A percentile compares a stretch with the other conserved stretches of the same genome.
These are phyloP conservation scores for Botrytis paeoniae DNA, from an alignment of 2,329 filamentous ascomycete species.

Conservation along the genomic window DNA sequence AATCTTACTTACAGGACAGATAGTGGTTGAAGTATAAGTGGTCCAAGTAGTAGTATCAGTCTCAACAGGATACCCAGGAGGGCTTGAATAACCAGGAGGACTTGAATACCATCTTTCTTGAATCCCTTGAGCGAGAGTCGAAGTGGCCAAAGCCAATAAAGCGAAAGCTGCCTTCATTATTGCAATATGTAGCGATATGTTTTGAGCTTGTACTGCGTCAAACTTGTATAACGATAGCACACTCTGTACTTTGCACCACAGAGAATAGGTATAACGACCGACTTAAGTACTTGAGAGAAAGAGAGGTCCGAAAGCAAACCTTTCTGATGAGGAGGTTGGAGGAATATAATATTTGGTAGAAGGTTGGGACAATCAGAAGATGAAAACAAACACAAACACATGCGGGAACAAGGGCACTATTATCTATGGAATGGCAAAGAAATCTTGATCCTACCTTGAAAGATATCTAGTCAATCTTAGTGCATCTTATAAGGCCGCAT, in stretches of 20 bases:
- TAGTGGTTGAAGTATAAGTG: constrained; percentile 18
- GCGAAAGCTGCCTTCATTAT: constrained; percentile 16
- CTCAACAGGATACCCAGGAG: constrained; percentile 2
- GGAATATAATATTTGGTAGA: background rate
- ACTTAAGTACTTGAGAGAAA: constrained; percentile 9
- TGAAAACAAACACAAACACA: constrained; percentile 16
- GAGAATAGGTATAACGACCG: constrained; percentile 15
- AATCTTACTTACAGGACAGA: constrained; percentile 12
- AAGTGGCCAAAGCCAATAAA: constrained; percentile 20
- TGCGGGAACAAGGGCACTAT: constrained; percentile 10
- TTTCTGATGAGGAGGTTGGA: constrained; percentile 11
- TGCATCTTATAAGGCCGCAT: constrained; percentile 11
- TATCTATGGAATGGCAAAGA: constrained; percentile 8
- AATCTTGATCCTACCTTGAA: background rate
- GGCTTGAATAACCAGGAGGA: constrained; percentile 8
- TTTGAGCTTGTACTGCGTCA: background rate
- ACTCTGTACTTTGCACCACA: constrained; percentile 11
- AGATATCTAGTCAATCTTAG: background rate
- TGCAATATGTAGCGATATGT: constrained; percentile 2
- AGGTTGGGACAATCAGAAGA: constrained; percentile 2
- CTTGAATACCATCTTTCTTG: constrained; percentile 17
- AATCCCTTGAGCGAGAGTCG: constrained; percentile 15
- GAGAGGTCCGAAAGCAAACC: background rate
- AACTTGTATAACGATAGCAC: constrained; percentile 14
- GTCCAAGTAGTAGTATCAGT: constrained; percentile 14